Evolutionary conservation across 129 eudicot genomes (phyloP), one percentile per base, ranked within the genome.

Genomic region (Helianthus tuberosus): DNA sequence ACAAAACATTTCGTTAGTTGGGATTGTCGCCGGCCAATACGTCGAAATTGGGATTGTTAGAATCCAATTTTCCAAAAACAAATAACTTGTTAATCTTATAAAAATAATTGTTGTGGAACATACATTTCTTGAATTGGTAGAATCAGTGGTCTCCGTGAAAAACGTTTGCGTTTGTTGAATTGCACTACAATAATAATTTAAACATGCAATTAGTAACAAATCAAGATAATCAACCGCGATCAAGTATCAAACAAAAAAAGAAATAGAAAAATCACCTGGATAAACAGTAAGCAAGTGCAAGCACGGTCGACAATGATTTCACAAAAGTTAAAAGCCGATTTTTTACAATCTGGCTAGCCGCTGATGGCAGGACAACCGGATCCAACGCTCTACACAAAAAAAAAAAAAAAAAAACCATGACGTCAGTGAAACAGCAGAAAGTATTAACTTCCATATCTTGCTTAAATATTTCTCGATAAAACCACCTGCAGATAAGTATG

Each of bases 261-360:
- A 51, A 54, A 65, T 10, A 75, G 12, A 17, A 10, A 49, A 77
- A 77, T 80, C 58, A 87, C 97, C 99, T 86, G 75, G 99, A 94
- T 69, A 91, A 78, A 80, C 96, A 94, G 69, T 81, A 87, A 46
- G 99, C 97, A 82, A 88, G 85, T 62, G 97, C 93, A 80, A 94
- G 79, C 68, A 94, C 99, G 36, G 97, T 94, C 11, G 99, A 90
- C 75, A 94, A 78, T 27, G 99, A 91, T 84, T 84, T 87, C 54
- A 88, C 93, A 63, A 94, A 94, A 80, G 82, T 94, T 64, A 94
- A 73, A 54, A 90, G 89, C 73, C 99, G 77, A 51, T 78, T 84
- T 69, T 90, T 94, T 79, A 94, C 93, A 82, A 86, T 73, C 76
- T 91, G 91, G 73, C 96, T 79, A 61, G 97, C 88, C 81, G 85